These are phyloP conservation scores for Papilionanthe hybrid DNA, from an alignment of 116 monocot species.

Conservation along the genomic window DNA sequence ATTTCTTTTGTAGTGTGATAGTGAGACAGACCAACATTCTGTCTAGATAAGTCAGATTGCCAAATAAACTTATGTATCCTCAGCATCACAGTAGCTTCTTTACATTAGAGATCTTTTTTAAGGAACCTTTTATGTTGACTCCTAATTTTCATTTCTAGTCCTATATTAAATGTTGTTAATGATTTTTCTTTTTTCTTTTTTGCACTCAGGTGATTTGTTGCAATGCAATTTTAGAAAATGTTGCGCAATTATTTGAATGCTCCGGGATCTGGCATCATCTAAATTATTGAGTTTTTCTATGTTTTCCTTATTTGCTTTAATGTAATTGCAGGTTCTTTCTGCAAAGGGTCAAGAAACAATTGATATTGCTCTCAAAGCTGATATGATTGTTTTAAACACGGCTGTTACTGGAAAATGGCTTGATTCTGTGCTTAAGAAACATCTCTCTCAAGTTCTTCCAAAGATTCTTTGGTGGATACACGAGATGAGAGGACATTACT, in stretches of 20 bases:
- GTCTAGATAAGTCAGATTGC: not conserved
- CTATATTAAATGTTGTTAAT: not conserved
- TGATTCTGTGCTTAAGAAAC: slow-evolving; percentile 66
- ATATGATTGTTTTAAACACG: slow-evolving; percentile 88
- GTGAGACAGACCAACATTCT: not conserved
- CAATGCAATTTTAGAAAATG: not conserved
- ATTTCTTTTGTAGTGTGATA: not conserved
- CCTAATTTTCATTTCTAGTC: not conserved
- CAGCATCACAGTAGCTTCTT: not conserved
- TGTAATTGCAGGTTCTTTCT: slow-evolving; percentile 41
- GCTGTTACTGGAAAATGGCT: slow-evolving; percentile 99
- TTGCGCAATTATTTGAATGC: not conserved
- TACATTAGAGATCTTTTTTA: not conserved
- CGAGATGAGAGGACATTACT: slow-evolving; percentile 99
- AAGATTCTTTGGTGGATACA: slow-evolving; percentile 99
- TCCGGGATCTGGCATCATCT: too few species aligned
- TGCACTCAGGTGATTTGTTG: not conserved
- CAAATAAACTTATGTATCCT: not conserved
- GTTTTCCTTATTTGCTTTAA: slow-evolving; percentile 3
- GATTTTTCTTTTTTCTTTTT: not conserved
- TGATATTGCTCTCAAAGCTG: slow-evolving; percentile 66
- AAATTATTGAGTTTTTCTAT: not conserved
- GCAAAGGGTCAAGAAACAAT: slow-evolving; percentile 77
- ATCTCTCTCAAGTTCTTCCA: slow-evolving; percentile 64
- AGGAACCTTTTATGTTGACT: not conserved